Conservation (phyloP, 495 filamentous ascomycete genomes). For the Bacidia rubella region DNA sequence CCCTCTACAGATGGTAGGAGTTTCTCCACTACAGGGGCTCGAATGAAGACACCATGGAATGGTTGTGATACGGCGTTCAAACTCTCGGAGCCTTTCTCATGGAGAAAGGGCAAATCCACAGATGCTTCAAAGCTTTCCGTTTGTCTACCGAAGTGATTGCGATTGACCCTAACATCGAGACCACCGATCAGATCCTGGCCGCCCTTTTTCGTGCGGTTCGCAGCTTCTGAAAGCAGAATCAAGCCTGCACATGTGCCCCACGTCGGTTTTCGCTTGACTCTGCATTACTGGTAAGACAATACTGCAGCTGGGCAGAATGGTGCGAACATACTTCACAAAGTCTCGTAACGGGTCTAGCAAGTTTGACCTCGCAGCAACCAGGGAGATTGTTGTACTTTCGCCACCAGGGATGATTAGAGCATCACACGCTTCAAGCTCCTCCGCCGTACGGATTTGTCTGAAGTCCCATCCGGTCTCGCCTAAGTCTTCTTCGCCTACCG, state of each 20-base stretch:
- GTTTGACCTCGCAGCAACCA: slow-evolving; percentile 68
- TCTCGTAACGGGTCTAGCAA: slow-evolving; percentile 74
- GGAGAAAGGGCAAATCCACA: slow-evolving; percentile 60
- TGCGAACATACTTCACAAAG: slow-evolving; percentile 72
- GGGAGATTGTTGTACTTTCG: slow-evolving; percentile 85
- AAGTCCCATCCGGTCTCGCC: slow-evolving; percentile 39
- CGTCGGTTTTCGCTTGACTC: slow-evolving; percentile 59
- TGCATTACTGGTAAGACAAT: slow-evolving; percentile 16
- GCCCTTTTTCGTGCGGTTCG: slow-evolving; percentile 75
- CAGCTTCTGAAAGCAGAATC: slow-evolving; percentile 79
- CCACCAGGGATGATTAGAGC: slow-evolving; percentile 86
- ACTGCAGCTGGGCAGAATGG: neutral
- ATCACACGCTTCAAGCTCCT: slow-evolving; percentile 58
- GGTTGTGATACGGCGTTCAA: slow-evolving; percentile 26
- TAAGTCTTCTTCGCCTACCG: slow-evolving; percentile 32
- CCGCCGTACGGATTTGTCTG: slow-evolving; percentile 64
- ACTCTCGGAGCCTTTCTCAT: slow-evolving; percentile 2
- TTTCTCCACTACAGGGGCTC: slow-evolving; percentile 84
- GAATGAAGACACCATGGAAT: slow-evolving; percentile 83
- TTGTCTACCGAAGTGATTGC: slow-evolving; percentile 95
- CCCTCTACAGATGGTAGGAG: slow-evolving; percentile 46
- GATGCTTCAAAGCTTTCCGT: slow-evolving; percentile 81
- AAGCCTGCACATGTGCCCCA: slow-evolving; percentile 97
- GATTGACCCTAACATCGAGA: slow-evolving; percentile 75
- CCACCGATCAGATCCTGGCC: slow-evolving; percentile 92